Conservation (phyloP, 2,329 filamentous ascomycete species). For the Massarina eburnea region DNA sequence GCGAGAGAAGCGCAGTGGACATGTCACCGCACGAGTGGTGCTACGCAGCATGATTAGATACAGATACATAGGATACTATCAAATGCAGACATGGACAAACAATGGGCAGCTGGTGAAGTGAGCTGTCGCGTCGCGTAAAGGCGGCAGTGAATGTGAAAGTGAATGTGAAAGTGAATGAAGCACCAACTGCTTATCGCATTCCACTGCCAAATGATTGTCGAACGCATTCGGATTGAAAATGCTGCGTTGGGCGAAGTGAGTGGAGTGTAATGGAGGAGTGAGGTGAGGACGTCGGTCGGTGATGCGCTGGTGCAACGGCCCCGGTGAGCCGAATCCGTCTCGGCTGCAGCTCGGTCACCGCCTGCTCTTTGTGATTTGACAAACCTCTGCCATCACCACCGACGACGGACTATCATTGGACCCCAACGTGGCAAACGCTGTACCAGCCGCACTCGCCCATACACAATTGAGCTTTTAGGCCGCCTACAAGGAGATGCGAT, state of each 20-base stretch:
- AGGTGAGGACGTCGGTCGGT: background rate
- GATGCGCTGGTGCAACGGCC: slow-evolving; percentile 10
- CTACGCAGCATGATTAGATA: no score
- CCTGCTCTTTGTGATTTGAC: slow-evolving; percentile 28
- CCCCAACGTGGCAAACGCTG: slow-evolving; percentile 34
- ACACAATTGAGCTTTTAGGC: slow-evolving; percentile 36
- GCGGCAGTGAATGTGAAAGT: no score
- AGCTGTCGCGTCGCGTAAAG: no score
- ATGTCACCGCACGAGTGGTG: no score
- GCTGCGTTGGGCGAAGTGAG: background rate
- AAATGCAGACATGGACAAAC: no score
- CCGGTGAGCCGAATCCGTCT: slow-evolving; percentile 31
- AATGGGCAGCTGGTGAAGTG: no score
- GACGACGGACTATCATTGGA: slow-evolving; percentile 29
- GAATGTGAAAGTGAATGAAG: no score
- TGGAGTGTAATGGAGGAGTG: background rate
- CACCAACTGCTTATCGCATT: no score
- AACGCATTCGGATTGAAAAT: background rate
- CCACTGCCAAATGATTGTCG: no score
- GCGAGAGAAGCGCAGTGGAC: no score
- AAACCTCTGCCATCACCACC: slow-evolving; percentile 15
- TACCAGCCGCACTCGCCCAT: slow-evolving; percentile 21
- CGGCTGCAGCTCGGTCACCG: slow-evolving; percentile 16
- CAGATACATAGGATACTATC: no score
- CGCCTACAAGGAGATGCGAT: slow-evolving; percentile 19